Percentiles rank a stretch among this genome's conserved stretches.
phyloP scores from a whole-genome alignment of 495 filamentous ascomycete species.

The Staphylotrichum longicolle region DNA sequence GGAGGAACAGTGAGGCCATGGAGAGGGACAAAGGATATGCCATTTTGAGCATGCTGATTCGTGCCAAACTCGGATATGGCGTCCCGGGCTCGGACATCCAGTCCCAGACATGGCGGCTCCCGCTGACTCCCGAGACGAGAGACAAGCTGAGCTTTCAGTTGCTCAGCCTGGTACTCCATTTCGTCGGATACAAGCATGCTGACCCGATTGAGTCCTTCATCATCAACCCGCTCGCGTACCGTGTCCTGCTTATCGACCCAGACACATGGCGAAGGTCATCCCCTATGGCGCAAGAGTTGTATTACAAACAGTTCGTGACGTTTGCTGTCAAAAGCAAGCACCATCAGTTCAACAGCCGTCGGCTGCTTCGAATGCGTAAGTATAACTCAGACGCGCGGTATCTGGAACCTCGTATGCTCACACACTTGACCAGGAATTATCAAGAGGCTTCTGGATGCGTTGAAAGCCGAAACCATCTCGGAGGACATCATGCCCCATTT shows the following conservation, averaged over 20 bases:
- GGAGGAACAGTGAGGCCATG: slow-evolving; percentile 98
- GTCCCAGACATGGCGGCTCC: slow-evolving; percentile 39
- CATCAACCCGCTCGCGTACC: slow-evolving; percentile 90
- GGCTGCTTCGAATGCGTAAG: slow-evolving; percentile 87
- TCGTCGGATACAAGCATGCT: slow-evolving; percentile 79
- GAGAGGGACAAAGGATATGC: slow-evolving; percentile 92
- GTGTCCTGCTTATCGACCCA: slow-evolving; percentile 85
- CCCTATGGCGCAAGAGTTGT: slow-evolving; percentile 70
- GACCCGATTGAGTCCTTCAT: slow-evolving; percentile 83
- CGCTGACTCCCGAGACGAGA: slow-evolving; percentile 52
- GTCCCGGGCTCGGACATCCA: slow-evolving; percentile 40
- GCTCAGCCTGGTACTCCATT: slow-evolving; percentile 72
- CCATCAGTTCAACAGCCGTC: slow-evolving; percentile 84
- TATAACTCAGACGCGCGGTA: slow-evolving; percentile 18
- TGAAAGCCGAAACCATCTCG: slow-evolving; percentile 79
- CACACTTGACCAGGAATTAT: slow-evolving; percentile 63
- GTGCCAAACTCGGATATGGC: slow-evolving; percentile 67
- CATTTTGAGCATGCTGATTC: slow-evolving; percentile 73
- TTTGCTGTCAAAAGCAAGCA: slow-evolving; percentile 85
- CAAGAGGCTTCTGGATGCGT: slow-evolving; percentile 81
- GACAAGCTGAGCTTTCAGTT: slow-evolving; percentile 67
- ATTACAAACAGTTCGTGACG: slow-evolving; percentile 84
- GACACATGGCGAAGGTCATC: slow-evolving; percentile 86
- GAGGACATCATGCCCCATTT: slow-evolving; percentile 69
- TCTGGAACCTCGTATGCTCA: slow-evolving; percentile 21